These are phyloP conservation scores for Nannizziopsis barbatae DNA, from an alignment of 2,329 filamentous ascomycete species.

Conservation along the genomic window DNA sequence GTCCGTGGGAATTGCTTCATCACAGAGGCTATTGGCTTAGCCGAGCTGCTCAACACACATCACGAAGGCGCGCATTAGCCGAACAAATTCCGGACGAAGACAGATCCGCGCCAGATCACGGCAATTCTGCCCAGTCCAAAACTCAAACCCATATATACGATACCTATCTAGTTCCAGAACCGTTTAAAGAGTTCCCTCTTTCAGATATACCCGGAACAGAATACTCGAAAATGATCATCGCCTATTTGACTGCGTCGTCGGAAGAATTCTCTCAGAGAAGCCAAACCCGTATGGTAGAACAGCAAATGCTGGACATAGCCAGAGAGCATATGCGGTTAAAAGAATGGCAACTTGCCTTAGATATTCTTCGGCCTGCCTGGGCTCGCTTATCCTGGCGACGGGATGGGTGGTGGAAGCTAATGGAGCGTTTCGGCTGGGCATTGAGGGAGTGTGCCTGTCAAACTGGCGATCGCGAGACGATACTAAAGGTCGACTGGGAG, in stretches of 20 bases:
- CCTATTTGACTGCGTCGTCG: constrained; percentile 38
- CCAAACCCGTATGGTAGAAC: constrained; percentile 46
- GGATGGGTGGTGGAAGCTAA: constrained; percentile 49
- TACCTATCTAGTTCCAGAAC: constrained; percentile 49
- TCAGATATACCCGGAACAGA: constrained; percentile 38
- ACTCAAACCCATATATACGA: constrained; percentile 47
- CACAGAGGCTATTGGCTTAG: constrained; percentile 53
- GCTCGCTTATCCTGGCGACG: constrained; percentile 46
- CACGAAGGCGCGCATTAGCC: constrained; percentile 41
- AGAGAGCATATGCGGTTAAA: constrained; percentile 43
- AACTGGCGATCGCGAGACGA: constrained; percentile 36
- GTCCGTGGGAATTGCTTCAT: constrained; percentile 49
- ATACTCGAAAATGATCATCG: constrained; percentile 42
- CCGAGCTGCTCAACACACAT: constrained; percentile 43
- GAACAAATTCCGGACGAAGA: constrained; percentile 50
- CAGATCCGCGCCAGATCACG: constrained; percentile 44
- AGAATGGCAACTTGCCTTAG: constrained; percentile 42
- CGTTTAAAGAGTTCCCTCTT: constrained; percentile 44
- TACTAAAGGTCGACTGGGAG: constrained; percentile 49
- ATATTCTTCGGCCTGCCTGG: constrained; percentile 45
- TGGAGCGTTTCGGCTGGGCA: constrained; percentile 43
- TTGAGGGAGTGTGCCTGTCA: constrained; percentile 44
- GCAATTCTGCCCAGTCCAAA: constrained; percentile 45
- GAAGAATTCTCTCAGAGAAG: constrained; percentile 42
- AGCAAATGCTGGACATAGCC: constrained; percentile 45